phyloP scores from a whole-genome alignment of 2,329 filamentous ascomycete genomes.

The Daldinia sp. region DNA sequence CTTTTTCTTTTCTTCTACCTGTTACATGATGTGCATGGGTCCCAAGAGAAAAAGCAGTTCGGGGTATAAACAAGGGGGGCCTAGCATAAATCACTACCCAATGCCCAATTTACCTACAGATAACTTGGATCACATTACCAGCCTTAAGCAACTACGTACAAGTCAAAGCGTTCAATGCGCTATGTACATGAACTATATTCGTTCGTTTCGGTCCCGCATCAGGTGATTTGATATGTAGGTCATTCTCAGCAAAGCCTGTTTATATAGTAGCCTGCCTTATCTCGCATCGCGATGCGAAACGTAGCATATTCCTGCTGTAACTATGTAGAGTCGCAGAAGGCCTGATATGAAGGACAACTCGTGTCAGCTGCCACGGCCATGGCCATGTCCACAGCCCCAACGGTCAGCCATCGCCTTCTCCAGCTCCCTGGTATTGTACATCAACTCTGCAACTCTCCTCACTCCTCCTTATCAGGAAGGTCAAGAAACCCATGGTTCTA shows the following conservation, averaged over 20 bases:
- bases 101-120: background rate
- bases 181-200: background rate
- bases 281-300: conserved; percentile 4
- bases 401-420: conserved; percentile 17
- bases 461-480: conserved; percentile 35
- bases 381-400: background rate
- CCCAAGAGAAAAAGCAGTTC: background rate
- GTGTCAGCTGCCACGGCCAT: conserved; percentile 11
- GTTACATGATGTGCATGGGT: background rate
- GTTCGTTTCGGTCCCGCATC: background rate
- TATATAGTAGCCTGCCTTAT: conserved; percentile 2
- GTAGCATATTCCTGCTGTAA: conserved; percentile 5
- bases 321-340: conserved; percentile 1
- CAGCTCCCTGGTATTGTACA: conserved; percentile 17
- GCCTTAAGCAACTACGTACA: background rate
- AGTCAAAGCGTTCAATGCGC: background rate
- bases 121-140: background rate
- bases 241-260: background rate
- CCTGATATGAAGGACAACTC: background rate
- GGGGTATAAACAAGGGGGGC: background rate
- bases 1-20: too few species aligned
- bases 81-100: background rate
- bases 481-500: conserved; percentile 14
- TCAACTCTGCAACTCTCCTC: background rate
- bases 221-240: conserved; percentile 1